Evolutionary conservation across 331 rosid genomes (phyloP), one percentile per base, ranked within the genome.

Genomic region (Saraca asoca): DNA sequence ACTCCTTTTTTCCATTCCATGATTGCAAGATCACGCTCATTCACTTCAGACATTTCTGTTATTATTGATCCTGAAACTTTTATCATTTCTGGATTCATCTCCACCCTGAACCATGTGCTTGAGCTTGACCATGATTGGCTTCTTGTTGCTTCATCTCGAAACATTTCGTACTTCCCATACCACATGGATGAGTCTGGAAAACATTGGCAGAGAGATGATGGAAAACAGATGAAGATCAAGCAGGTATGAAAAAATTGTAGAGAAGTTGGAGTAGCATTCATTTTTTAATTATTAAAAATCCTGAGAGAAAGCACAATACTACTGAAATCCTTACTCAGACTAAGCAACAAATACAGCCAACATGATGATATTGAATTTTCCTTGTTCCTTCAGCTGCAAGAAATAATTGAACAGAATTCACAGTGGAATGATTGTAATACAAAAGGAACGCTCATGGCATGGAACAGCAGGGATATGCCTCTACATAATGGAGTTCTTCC

Each of bases 1-100:
- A 87, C 95, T 65, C 96, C 98, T 20, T 90, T 77, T 78, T 84
- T 93, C 75, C 97, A 93, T 79, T 93, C 96, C 64, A 87, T 93
- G 97, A 56, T 90, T 72, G 88, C 85, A 58, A 93, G 82, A 49
- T 85, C 90, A 5, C 41, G 38, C 29, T 76, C 82, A 34, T 86
- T 78, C 70, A 20, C 65, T 52, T 77, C 97, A 10, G 91, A 93
- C 42, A 73, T 94, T 70, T 76, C 70, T 67, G 97, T 78, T 52
- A 52, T 90, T 16, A 59, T 86, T 68, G 79, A 90, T 74, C 83
- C 96, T 34, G 90, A 88, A 81, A 87, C 80, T 39, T 58, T 90
- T 75, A 78, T 90, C 57, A 62, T 84, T 51, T 85, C 86, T 31
- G 97, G 88, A 83, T 80, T 90, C 60, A 71, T 88, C 72, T 78